Conservation (phyloP, 2,329 filamentous ascomycete genomes). For the Cladorrhinum sp. region DNA sequence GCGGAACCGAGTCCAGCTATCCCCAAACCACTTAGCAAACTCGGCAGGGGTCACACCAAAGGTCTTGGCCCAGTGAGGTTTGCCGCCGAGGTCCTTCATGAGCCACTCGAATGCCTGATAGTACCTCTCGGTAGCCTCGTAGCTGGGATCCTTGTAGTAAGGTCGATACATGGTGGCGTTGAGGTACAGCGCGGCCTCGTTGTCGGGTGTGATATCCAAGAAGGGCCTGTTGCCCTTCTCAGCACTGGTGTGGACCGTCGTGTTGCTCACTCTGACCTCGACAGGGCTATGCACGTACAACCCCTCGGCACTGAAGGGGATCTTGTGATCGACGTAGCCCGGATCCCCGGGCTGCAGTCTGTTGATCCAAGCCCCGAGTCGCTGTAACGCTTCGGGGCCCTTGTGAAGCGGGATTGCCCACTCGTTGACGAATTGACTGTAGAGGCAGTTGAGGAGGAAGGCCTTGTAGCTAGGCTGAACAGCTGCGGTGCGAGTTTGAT, state of each 20-base stretch:
- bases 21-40: constrained; percentile 60
- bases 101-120: constrained; percentile 80
- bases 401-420: constrained; percentile 87
- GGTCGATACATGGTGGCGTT: constrained; percentile 78
- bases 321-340: constrained; percentile 56
- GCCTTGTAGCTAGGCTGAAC: constrained; percentile 77
- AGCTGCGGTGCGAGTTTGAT: constrained; percentile 63
- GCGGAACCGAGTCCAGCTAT: constrained; percentile 59
- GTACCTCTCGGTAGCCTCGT: constrained; percentile 57
- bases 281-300: constrained; percentile 75
- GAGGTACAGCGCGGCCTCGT: constrained; percentile 70
- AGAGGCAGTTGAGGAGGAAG: constrained; percentile 93
- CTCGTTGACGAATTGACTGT: constrained; percentile 98
- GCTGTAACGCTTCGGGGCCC: constrained; percentile 80
- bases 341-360: constrained; percentile 55
- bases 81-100: constrained; percentile 72
- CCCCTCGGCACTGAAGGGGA: constrained; percentile 66
- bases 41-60: constrained; percentile 57
- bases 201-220: constrained; percentile 60
- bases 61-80: constrained; percentile 82
- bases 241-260: constrained; percentile 39
- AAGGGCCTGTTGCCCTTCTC: constrained; percentile 29
- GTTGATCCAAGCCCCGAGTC: constrained; percentile 83
- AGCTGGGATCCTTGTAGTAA: constrained; percentile 67
- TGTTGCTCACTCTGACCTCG: constrained; percentile 72